Conservation (phyloP, 805 yeast genomes). For the Isabelozyma gotoi region DNA sequence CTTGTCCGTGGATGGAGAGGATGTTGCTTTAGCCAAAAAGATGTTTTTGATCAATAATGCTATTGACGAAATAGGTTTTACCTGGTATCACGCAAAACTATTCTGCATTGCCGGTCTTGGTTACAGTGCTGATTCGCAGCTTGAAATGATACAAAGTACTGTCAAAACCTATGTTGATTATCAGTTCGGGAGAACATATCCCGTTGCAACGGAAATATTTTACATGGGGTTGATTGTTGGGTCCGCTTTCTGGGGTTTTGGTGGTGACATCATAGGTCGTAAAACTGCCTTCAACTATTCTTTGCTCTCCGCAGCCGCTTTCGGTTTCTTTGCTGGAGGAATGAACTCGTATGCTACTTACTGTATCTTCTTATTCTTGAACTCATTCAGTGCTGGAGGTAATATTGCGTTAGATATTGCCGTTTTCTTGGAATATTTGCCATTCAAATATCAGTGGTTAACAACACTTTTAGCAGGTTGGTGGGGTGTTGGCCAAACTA, state of each 20-base stretch:
- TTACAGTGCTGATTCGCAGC: slow-evolving; percentile 53
- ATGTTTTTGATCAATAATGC: slow-evolving; percentile 30
- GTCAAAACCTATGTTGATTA: slow-evolving; percentile 47
- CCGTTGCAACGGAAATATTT: slow-evolving; percentile 43
- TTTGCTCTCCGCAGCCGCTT: slow-evolving; percentile 18
- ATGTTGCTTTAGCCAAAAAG: slow-evolving; percentile 15
- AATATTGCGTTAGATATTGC: slow-evolving; percentile 29
- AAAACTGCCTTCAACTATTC: slow-evolving; percentile 14
- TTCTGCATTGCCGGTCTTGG: slow-evolving; percentile 58
- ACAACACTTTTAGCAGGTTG: slow-evolving; percentile 43
- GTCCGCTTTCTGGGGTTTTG: slow-evolving; percentile 9
- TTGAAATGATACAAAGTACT: slow-evolving; percentile 46
- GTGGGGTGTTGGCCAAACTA: slow-evolving; percentile 65
- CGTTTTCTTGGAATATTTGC: slow-evolving; percentile 25
- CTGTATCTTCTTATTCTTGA: slow-evolving; percentile 20
- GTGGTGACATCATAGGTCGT: slow-evolving; percentile 11
- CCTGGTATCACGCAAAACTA: slow-evolving; percentile 51
- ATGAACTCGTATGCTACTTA: slow-evolving; percentile 24
- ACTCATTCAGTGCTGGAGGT: slow-evolving; percentile 27
- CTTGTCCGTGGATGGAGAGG: background rate
- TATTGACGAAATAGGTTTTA: slow-evolving; percentile 44
- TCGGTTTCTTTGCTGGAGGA: slow-evolving; percentile 24
- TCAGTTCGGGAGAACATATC: slow-evolving; percentile 44
- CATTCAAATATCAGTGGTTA: slow-evolving; percentile 23
- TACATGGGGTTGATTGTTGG: slow-evolving; percentile 23